phyloP scores from a whole-genome alignment of 768 basidiomycete species.

The Hysterangium stoloniferum region DNA sequence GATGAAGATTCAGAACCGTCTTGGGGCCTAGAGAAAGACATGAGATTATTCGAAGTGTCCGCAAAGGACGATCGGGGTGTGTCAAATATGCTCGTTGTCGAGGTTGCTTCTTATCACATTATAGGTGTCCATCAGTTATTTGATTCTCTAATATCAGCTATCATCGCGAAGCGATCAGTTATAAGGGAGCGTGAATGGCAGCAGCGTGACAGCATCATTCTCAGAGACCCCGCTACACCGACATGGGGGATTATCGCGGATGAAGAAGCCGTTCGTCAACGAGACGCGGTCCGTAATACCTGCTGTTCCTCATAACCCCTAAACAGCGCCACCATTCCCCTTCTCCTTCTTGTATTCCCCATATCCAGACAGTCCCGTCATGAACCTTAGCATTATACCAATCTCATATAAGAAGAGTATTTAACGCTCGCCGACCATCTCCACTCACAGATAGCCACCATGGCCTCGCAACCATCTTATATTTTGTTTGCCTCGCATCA shows the following conservation, averaged over 20 bases:
- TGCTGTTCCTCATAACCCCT: slow-evolving; percentile 5
- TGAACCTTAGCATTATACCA: background rate
- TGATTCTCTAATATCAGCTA: slow-evolving; percentile 67
- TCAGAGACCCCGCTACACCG: slow-evolving; percentile 51
- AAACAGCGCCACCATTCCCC: background rate
- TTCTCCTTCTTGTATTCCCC: background rate
- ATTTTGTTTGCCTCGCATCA: slow-evolving; percentile 1
- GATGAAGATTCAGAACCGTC: slow-evolving; percentile 36
- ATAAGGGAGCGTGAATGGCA: slow-evolving; percentile 74
- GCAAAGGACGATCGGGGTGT: slow-evolving; percentile 81
- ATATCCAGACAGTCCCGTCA: too few relatives aligned
- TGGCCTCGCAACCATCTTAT: background rate
- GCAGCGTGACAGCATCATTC: slow-evolving; percentile 77
- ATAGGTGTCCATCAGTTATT: slow-evolving; percentile 78
- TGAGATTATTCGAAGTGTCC: slow-evolving; percentile 87
- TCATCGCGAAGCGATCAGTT: slow-evolving; percentile 76
- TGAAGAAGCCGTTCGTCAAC: slow-evolving; percentile 59
- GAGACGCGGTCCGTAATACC: slow-evolving; percentile 4
- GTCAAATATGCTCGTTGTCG: slow-evolving; percentile 21
- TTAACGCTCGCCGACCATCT: background rate
- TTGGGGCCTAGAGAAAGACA: slow-evolving; percentile 74
- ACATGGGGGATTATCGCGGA: slow-evolving; percentile 76
- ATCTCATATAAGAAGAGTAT: background rate
- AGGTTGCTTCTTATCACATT: slow-evolving; percentile 7
- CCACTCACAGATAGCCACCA: background rate